Evolutionary conservation across 345 rosid genomes (phyloP).

Genomic region (Arabis alpina): DNA sequence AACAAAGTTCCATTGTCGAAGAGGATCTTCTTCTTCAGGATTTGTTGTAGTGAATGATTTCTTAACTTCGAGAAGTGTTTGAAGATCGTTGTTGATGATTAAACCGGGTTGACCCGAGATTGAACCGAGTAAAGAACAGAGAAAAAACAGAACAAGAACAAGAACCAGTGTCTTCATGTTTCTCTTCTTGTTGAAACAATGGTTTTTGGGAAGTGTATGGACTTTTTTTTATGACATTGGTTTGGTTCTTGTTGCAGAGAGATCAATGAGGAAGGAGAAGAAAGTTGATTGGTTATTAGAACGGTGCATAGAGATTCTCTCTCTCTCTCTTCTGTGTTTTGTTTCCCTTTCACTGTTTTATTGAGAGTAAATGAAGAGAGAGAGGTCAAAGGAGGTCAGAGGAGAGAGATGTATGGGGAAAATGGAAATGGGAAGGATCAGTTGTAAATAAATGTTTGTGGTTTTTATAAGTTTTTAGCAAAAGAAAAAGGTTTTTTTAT

Average conservation of each 20-base stretch:
- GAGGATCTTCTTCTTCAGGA: constrained; percentile 42
- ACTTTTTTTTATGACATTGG: constrained; percentile 21
- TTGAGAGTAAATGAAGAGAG: constrained; percentile 32
- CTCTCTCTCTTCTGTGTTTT: constrained; percentile 13
- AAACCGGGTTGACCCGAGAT: constrained; percentile 38
- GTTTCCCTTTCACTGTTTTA: constrained; percentile 42
- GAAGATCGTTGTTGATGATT: constrained; percentile 37
- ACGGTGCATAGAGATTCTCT: constrained; percentile 38
- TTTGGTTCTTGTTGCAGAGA: constrained; percentile 19
- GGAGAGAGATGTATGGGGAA: constrained; percentile 42
- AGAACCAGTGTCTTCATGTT: constrained; percentile 16
- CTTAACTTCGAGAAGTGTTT: constrained; percentile 65
- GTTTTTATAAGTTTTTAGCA: constrained; percentile 22
- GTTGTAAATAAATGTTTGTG: constrained; percentile 38
- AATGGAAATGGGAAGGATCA: constrained; percentile 23
- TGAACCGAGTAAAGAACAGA: constrained; percentile 35
- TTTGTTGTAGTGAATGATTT: constrained; percentile 48
- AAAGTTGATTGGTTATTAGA: constrained; percentile 24
- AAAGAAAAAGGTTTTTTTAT: constrained; percentile 25
- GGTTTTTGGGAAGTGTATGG: too few species aligned
- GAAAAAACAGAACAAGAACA: constrained; percentile 33
- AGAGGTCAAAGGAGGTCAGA: constrained; percentile 44
- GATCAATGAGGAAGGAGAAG: constrained; percentile 2
- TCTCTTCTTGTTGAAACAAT: constrained; percentile 3
- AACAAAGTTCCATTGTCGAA: constrained; percentile 61